phyloP scores from a whole-genome alignment of 192 early-diverging fungal species.

The Backusella tuberculispora region DNA sequence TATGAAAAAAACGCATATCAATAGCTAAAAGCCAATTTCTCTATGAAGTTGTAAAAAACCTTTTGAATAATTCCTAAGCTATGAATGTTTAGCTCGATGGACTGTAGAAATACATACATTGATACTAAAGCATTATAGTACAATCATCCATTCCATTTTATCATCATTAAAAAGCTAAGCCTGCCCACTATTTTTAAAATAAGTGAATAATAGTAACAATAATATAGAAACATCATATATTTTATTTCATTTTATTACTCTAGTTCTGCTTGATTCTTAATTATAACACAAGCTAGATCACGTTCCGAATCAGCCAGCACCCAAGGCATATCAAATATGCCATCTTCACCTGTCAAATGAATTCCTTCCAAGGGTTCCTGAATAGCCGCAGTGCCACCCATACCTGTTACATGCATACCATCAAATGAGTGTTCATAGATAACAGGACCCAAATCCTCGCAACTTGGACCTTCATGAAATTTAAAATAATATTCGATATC shows the following conservation, averaged over 20 bases:
- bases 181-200: too few relatives aligned
- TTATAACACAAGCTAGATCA: conserved; percentile 17
- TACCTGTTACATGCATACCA: neutral
- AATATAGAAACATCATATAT: too few relatives aligned
- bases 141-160: too few relatives aligned
- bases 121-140: too few relatives aligned
- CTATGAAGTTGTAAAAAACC: too few relatives aligned
- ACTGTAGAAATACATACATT: too few relatives aligned
- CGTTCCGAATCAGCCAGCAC: neutral
- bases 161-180: too few relatives aligned
- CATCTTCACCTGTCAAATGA: neutral
- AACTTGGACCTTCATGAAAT: neutral
- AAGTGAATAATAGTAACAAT: too few relatives aligned
- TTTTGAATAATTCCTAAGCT: too few relatives aligned
- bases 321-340: conserved; percentile 7
- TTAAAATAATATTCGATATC: conserved; percentile 1
- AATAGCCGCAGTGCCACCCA: neutral
- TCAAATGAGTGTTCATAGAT: neutral
- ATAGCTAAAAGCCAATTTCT: too few relatives aligned
- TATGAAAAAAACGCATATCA: too few relatives aligned
- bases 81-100: too few relatives aligned
- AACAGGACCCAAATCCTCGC: neutral
- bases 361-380: neutral
- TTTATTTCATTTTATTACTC: neutral
- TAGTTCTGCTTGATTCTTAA: neutral